A percentile compares a stretch with the other conserved stretches of the same genome.
Conservation (phyloP, 2,329 filamentous ascomycete species). For the Sordariomycetes sp. region DNA sequence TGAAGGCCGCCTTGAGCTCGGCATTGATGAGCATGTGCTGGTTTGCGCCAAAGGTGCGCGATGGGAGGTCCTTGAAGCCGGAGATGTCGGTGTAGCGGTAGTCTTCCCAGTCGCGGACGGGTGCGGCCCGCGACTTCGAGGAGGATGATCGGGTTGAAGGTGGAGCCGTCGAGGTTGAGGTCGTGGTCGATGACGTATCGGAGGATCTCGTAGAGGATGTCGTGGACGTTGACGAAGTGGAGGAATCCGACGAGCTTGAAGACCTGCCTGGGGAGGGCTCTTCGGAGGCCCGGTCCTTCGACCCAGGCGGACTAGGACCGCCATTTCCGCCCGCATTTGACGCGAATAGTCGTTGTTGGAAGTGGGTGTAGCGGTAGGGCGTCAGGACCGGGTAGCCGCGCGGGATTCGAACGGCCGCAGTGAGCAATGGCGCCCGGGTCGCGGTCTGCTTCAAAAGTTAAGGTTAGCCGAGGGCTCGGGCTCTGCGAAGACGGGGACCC, state of each 20-base stretch:
- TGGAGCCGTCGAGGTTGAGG: not conserved
- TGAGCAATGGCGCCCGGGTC: not conserved
- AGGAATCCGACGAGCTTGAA: not conserved
- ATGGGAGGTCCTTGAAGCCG: slow-evolving; percentile 32
- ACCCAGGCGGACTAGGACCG: not conserved
- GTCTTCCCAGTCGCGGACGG: slow-evolving; percentile 28
- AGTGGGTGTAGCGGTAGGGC: not conserved
- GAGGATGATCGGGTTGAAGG: not conserved
- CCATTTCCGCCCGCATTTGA: not conserved
- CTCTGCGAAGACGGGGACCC: not conserved
- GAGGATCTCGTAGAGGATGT: not conserved
- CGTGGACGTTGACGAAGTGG: not conserved
- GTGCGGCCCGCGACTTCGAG: not conserved
- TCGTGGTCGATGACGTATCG: not conserved
- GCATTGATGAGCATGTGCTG: slow-evolving; percentile 94
- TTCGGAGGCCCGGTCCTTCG: not conserved
- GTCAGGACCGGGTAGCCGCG: not conserved
- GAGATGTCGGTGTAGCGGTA: slow-evolving; percentile 28
- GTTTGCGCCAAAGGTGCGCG: slow-evolving; percentile 72
- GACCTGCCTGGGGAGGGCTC: not conserved
- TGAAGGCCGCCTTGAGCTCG: slow-evolving; percentile 85
- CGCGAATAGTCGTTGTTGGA: not conserved
- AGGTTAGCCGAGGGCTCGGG: not conserved
- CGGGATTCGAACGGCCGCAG: not conserved
- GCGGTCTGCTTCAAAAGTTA: not conserved